Conservation (phyloP, 805 yeast species). For the Hanseniaspora guilliermondii region DNA sequence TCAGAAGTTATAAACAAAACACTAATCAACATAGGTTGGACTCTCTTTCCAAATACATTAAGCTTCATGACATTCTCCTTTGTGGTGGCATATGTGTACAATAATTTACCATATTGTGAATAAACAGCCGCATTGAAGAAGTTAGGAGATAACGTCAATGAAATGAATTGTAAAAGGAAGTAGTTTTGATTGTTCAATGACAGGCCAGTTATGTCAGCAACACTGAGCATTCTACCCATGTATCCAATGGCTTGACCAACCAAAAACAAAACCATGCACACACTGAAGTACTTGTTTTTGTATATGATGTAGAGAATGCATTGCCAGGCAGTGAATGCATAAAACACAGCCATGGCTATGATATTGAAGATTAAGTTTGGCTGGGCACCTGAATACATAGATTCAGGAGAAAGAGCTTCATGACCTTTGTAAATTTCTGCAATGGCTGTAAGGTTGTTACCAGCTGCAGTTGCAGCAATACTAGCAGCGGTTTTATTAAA, state of each 20-base stretch:
- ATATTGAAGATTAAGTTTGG: constrained; percentile 50
- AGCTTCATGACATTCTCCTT: background rate
- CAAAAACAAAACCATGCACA: background rate
- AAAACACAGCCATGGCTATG: constrained; percentile 45
- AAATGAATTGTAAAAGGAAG: constrained; percentile 52
- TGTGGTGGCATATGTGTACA: constrained; percentile 43
- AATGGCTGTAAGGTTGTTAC: background rate
- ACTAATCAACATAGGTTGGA: constrained; percentile 24
- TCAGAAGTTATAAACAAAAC: constrained; percentile 57
- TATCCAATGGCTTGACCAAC: constrained; percentile 59
- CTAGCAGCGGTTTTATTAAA: constrained; percentile 7
- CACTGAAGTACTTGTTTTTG: constrained; percentile 49
- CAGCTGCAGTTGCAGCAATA: constrained; percentile 7
- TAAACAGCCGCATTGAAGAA: constrained; percentile 78
- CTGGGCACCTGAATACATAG: constrained; percentile 25
- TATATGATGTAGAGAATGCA: constrained; percentile 32
- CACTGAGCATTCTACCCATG: constrained; percentile 42
- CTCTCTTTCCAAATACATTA: constrained; percentile 32
- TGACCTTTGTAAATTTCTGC: constrained; percentile 14
- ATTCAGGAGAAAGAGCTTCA: constrained; percentile 20
- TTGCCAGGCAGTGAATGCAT: constrained; percentile 35
- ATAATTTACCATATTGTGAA: constrained; percentile 52
- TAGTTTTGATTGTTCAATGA: constrained; percentile 24
- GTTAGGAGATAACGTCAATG: constrained; percentile 69
- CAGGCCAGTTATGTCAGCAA: constrained; percentile 24